Conservation (phyloP, 1,139 yeast genomes). For the Geotrichum citri-aurantii region DNA sequence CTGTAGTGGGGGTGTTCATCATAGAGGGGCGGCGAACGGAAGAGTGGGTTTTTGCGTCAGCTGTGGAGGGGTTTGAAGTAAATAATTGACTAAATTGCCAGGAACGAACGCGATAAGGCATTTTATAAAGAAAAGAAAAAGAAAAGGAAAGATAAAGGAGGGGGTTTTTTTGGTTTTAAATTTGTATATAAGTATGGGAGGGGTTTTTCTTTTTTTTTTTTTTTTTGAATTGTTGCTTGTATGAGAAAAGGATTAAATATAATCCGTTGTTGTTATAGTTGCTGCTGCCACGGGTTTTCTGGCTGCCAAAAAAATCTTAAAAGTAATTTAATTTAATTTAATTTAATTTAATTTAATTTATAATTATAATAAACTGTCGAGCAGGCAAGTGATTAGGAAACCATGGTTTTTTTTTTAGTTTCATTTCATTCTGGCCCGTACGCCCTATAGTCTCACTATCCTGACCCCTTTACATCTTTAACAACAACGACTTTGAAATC, state of each 20-base stretch:
- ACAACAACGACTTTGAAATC: too few species aligned
- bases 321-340: too few species aligned
- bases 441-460: too few species aligned
- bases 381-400: too few species aligned
- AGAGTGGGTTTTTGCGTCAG: neutral
- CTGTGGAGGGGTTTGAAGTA: neutral
- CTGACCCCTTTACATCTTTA: too few species aligned
- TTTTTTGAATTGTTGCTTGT: neutral
- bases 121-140: neutral
- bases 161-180: neutral
- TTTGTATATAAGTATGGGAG: neutral
- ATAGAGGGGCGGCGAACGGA: neutral
- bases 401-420: too few species aligned
- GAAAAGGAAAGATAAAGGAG: neutral
- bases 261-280: too few species aligned
- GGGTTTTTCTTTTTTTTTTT: neutral
- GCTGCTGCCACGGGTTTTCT: too few species aligned
- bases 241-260: neutral
- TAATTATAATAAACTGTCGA: too few species aligned
- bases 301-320: too few species aligned
- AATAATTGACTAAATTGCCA: slow-evolving; percentile 10
- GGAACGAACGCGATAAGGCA: slow-evolving; percentile 14
- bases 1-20: slow-evolving; percentile 21
- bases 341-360: too few species aligned
- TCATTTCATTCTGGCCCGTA: too few species aligned